Base-by-base conservation (phyloP, 2,329 filamentous ascomycete species). In the Diplodia seriata region DNA sequence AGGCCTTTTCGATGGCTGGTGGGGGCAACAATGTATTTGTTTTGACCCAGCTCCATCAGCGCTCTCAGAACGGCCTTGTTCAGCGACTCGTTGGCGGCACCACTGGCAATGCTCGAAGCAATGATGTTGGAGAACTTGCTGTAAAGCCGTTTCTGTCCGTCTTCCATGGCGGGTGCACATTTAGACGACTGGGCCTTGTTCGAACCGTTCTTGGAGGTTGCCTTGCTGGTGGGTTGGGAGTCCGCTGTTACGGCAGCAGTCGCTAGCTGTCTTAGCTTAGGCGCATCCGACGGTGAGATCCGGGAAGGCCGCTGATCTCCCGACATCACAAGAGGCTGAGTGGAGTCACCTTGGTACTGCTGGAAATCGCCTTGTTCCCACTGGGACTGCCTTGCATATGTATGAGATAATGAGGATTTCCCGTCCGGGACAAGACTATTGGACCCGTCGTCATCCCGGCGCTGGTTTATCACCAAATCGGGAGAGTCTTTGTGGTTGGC, bases 1-100 rank as follows among this genome's bases (percentile, higher is more conserved):
- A 31, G 26, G n/a, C 20, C 15, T 8, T 20, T 15, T 8, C 11
- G 59, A 20, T 49, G 6, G 47, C 15, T 38, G 18, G 59, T 31
- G 18, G 59, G 6, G 36, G 54, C 26, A 31, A 57, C 15, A 6
- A 65, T 43, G 12, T 54, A 31, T 12, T 26, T 7, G 12, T 50
- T 57, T 15, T 56, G 26, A n/a, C 29, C 53, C 38, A 66, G n/a
- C 20, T 66, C 53, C 7, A 49, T 12, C 26, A 75, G 68, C 1
- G 74, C 71, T 9, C 72, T 70, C 9, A 74, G 54, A 14, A 77
- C 70, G 18, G 72, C 68, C 14, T 72, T 67, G 38, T 76, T 73
- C 8, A 71, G 66, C n/a, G 69, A 55, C 31, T 71, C 70, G 18
- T 69, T 57, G 15, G 70, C 63, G 12, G 69, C 53, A 8, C 71